Evolutionary conservation across 2,329 filamentous ascomycete genomes (phyloP).

Genomic region (Trichoderma asperellum): DNA sequence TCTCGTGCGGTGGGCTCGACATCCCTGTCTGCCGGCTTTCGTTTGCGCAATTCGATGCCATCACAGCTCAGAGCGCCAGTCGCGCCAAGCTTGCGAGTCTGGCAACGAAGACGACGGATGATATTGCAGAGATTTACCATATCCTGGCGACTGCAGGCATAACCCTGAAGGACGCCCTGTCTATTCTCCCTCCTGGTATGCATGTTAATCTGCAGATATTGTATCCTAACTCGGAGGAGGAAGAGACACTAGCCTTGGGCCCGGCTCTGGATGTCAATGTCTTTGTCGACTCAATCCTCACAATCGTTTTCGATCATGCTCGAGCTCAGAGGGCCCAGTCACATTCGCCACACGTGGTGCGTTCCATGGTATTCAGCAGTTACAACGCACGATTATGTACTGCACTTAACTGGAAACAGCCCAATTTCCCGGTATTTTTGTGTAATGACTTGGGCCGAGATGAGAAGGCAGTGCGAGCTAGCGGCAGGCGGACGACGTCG

Average conservation of each 20-base stretch:
- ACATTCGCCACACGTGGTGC: constrained; percentile 70
- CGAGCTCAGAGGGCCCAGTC: constrained; percentile 65
- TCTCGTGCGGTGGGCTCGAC: constrained; percentile 74
- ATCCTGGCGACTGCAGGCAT: constrained; percentile 75
- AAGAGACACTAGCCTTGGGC: constrained; percentile 69
- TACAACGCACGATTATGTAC: constrained; percentile 91
- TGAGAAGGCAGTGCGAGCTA: constrained; percentile 53
- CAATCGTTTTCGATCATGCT: constrained; percentile 89
- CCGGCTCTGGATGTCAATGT: constrained; percentile 82
- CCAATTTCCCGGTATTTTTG: constrained; percentile 93
- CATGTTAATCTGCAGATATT: constrained; percentile 91
- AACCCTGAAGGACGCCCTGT: constrained; percentile 77
- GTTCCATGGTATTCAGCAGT: constrained; percentile 91
- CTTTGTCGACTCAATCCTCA: constrained; percentile 82
- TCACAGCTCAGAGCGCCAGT: constrained; percentile 50
- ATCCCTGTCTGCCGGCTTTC: constrained; percentile 81
- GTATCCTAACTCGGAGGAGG: constrained; percentile 78
- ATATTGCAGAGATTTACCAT: constrained; percentile 69
- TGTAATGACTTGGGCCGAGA: constrained; percentile 87
- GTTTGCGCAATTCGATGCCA: constrained; percentile 68
- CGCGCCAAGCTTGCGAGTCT: constrained; percentile 51
- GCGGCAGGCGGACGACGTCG: constrained; percentile 75
- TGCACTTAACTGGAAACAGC: constrained; percentile 98
- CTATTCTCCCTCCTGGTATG: constrained; percentile 74
- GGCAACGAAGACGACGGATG: constrained; percentile 52